A percentile compares a stretch with the other conserved stretches of the same genome.
Evolutionary conservation across 352 stramenopile species (phyloP).

Genomic region (Paralagenidium karlingii): DNA sequence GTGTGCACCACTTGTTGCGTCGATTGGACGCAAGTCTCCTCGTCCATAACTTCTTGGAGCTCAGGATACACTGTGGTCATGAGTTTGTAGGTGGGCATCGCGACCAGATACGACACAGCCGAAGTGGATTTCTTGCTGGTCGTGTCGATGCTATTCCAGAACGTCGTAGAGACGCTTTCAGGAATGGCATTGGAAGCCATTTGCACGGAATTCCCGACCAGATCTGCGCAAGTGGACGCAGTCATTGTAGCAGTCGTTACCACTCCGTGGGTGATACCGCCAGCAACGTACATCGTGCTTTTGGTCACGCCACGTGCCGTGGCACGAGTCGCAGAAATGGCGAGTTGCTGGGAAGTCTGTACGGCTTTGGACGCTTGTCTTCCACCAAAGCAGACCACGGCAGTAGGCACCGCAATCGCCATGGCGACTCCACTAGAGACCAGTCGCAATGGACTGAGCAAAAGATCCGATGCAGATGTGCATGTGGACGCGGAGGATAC

Average conservation of each 20-base stretch:
- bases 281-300: too few species aligned
- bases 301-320: too few species aligned
- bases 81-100: constrained; percentile 55
- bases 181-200: constrained; percentile 42
- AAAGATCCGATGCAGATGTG: too few species aligned
- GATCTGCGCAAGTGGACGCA: constrained; percentile 25
- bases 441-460: too few species aligned
- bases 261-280: constrained; percentile 27
- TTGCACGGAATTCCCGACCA: constrained; percentile 34
- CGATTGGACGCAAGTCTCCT: constrained; percentile 37
- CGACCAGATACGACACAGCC: constrained; percentile 50
- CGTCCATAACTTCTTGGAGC: constrained; percentile 21
- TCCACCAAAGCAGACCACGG: too few species aligned
- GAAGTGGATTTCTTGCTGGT: constrained; percentile 45
- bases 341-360: too few species aligned
- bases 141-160: constrained; percentile 47
- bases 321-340: too few species aligned
- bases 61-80: constrained; percentile 27
- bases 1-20: constrained; percentile 33
- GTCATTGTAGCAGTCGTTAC: constrained; percentile 47
- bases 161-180: constrained; percentile 33
- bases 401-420: too few species aligned
- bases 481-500: too few species aligned
- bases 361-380: too few species aligned
- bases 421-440: too few species aligned